Evolutionary conservation across 2,329 filamentous ascomycete species (phyloP), one percentile per base, ranked within the genome.

Genomic region (Fusarium sp.): DNA sequence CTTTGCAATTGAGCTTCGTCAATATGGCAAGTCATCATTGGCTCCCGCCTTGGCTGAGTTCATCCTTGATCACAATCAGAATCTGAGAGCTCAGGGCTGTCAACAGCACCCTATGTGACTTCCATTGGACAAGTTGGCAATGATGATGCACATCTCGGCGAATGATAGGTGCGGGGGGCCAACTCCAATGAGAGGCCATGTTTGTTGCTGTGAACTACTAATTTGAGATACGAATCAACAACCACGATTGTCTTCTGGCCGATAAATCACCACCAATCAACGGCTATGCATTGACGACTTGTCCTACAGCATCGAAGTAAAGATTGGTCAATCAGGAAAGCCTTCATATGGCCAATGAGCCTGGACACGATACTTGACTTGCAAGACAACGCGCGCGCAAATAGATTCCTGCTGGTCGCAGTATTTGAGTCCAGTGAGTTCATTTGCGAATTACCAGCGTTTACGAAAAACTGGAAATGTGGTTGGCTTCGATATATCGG

Each of bases 361-460:
- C 33, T 42, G 36, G 23, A 11, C n/a, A 25, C 46, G 8, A 20
- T 41, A 25, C 21, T 41, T 29, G 15, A 15, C 25, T 40, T 67
- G 47, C 47, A 58, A 50, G 36, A 56, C 63, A 53, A 68, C 46
- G 64, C 64, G 45, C 58, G 58, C 58, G 53, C 64, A 49, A 68
- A n/a, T 33, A 23, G n/a, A 25, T 33, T 29, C 21, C 17, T 41
- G 15, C 29, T 35, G 31, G 21, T 36, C 41, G 17, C 27, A n/a
- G 21, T 33, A 18, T 40, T 25, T 11, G 31, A n/a, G 7, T 25
- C 29, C 9, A 5, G 15, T 25, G 25, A 25, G 18, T 41, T 20
- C 18, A 31, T 35, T 63, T 40, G 17, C 21, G 41, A 37, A 39
- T 41, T 41, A 42, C 37, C 11, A 29, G 46, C 31, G 54, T 68